Evolutionary conservation across 163 green algal species (phyloP).

Genomic region (Dunaliella salina): DNA sequence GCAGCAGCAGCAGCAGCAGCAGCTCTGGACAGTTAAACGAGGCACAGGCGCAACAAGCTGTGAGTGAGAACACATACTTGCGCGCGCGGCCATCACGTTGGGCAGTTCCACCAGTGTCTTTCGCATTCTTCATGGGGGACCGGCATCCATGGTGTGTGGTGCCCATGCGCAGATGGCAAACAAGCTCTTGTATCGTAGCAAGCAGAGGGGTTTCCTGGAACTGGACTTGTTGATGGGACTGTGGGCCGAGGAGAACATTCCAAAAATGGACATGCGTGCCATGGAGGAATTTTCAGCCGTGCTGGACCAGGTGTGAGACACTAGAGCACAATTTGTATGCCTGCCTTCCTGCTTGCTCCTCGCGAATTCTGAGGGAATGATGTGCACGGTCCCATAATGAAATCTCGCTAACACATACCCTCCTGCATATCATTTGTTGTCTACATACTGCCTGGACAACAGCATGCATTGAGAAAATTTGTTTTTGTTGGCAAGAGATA

Average conservation of each 20-base stretch:
- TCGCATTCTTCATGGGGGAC: no score
- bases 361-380: no score
- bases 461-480: no score
- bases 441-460: no score
- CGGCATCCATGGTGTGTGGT: no score
- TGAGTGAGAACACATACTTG: not conserved
- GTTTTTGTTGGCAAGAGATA: no score
- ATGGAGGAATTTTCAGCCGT: slow-evolving; percentile 47
- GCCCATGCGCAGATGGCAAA: slow-evolving; percentile 43
- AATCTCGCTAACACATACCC: no score
- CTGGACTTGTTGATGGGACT: slow-evolving; percentile 74
- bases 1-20: not conserved
- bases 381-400: no score
- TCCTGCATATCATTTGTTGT: no score
- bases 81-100: not conserved
- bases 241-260: slow-evolving; percentile 65
- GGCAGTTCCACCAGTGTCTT: no score
- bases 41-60: not conserved
- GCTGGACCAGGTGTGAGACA: slow-evolving; percentile 46
- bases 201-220: slow-evolving; percentile 76
- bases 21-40: not conserved
- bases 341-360: no score
- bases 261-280: slow-evolving; percentile 38
- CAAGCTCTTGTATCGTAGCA: slow-evolving; percentile 68
- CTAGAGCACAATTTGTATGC: no score